These are phyloP conservation scores for Colletotrichum musae DNA, from an alignment of 2,329 filamentous ascomycete genomes.

Conservation along the genomic window DNA sequence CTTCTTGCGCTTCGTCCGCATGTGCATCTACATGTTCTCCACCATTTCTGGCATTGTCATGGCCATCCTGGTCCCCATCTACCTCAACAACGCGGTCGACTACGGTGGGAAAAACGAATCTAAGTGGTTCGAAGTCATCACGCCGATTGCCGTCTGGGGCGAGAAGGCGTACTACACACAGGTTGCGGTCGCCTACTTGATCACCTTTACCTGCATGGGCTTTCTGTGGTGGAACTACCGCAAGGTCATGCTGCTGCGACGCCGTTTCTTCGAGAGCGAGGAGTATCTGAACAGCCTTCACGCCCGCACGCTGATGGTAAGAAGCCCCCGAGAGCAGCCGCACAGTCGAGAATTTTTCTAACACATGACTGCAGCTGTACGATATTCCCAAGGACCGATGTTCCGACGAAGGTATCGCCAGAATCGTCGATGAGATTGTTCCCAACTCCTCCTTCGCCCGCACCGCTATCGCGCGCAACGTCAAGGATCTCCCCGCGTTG, in stretches of 20 bases:
- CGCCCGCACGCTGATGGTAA: conserved; percentile 77
- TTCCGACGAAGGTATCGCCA: conserved; percentile 88
- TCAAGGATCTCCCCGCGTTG: conserved; percentile 88
- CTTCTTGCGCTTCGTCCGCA: conserved; percentile 89
- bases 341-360: conserved; percentile 7
- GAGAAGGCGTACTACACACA: conserved; percentile 69
- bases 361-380: conserved; percentile 74
- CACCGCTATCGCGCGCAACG: conserved; percentile 89
- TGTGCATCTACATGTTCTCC: conserved; percentile 93
- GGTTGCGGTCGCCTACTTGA: conserved; percentile 72
- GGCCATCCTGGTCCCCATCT: conserved; percentile 85
- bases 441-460: conserved; percentile 84
- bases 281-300: conserved; percentile 93
- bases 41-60: conserved; percentile 80
- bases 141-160: conserved; percentile 69
- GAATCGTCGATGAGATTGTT: conserved; percentile 84
- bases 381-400: conserved; percentile 85
- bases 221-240: conserved; percentile 95
- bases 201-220: conserved; percentile 81
- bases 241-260: conserved; percentile 78
- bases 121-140: conserved; percentile 72
- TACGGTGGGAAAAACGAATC: conserved; percentile 46
- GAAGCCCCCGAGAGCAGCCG: conserved; percentile 36
- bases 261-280: conserved; percentile 84
- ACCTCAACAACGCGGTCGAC: conserved; percentile 67